A percentile compares a stretch with the other conserved stretches of the same genome.
Conservation (phyloP, 352 stramenopile genomes). For the Pythium pectinolyticum region DNA sequence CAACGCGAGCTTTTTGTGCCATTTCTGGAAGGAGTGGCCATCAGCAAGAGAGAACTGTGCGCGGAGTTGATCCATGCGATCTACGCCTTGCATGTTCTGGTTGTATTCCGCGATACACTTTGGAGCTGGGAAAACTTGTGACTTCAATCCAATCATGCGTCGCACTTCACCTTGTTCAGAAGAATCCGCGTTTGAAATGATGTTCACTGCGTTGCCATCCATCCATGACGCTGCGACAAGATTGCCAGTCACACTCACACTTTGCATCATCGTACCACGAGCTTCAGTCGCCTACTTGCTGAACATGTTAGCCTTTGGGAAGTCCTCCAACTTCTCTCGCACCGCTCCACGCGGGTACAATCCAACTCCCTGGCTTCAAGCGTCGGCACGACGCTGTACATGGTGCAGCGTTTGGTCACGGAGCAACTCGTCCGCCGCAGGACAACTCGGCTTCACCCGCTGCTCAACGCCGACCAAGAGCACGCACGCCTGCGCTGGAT, state of each 20-base stretch:
- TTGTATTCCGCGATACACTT: constrained; percentile 33
- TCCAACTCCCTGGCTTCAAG: constrained; percentile 8
- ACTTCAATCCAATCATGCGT: constrained; percentile 11
- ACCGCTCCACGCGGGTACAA: constrained; percentile 34
- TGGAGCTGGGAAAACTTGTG: constrained; percentile 18
- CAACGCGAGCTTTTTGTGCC: constrained; percentile 34
- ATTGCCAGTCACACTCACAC: constrained; percentile 10
- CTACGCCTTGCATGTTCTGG: constrained; percentile 35
- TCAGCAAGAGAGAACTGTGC: constrained; percentile 28
- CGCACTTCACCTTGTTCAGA: constrained; percentile 18
- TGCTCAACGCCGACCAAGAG: constrained; percentile 13
- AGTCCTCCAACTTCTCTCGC: constrained; percentile 22
- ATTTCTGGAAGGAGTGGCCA: constrained; percentile 33
- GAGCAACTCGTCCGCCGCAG: background rate
- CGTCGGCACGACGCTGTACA: constrained; percentile 5
- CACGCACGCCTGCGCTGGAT: constrained; percentile 9
- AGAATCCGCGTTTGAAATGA: constrained; percentile 29
- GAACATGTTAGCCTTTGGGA: constrained; percentile 25
- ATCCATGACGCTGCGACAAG: constrained; percentile 35
- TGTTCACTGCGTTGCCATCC: constrained; percentile 29
- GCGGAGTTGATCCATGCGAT: constrained; percentile 34
- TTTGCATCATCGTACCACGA: constrained; percentile 10
- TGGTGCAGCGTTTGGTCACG: constrained; percentile 1
- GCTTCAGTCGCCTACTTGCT: constrained; percentile 2
- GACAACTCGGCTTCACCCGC: constrained; percentile 2